phyloP scores from a whole-genome alignment of 163 green algal species.

The Chlorella variabilis region DNA sequence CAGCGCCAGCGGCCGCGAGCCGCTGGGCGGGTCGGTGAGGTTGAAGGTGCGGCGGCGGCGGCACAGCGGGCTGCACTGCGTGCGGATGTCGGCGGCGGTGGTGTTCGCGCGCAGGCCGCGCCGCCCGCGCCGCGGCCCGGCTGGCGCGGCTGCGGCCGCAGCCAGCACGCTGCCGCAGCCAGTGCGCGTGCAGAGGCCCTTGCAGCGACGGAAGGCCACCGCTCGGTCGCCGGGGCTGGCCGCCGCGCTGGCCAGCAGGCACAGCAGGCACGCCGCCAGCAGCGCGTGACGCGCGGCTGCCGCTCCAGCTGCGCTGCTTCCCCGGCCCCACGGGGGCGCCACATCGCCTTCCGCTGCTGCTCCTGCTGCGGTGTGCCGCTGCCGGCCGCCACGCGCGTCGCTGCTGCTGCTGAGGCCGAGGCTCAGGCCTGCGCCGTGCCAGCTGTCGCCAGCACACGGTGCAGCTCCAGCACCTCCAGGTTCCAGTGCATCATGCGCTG shows the following conservation, averaged over 20 bases:
- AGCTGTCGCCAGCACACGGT: slow-evolving; percentile 14
- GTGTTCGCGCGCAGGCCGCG: not conserved
- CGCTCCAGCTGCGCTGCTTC: not conserved
- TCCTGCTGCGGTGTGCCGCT: not conserved
- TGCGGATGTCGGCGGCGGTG: not conserved
- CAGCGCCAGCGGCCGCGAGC: slow-evolving; percentile 46
- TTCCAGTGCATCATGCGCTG: slow-evolving; percentile 38
- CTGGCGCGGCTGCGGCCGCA: not conserved
- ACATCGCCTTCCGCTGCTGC: not conserved
- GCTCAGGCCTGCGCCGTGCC: not conserved
- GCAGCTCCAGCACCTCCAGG: slow-evolving; percentile 30
- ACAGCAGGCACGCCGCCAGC: slow-evolving; percentile 2
- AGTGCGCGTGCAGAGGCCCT: slow-evolving; percentile 34
- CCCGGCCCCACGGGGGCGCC: no score
- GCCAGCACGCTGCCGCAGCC: slow-evolving; percentile 39
- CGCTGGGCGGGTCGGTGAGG: not conserved
- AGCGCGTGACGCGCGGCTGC: not conserved
- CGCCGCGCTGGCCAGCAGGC: not conserved
- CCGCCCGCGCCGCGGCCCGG: no score
- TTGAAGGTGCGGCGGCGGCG: no score
- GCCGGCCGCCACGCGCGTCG: not conserved
- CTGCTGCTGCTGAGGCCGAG: not conserved
- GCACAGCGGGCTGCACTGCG: slow-evolving; percentile 37
- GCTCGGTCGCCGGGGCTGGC: slow-evolving; percentile 51
- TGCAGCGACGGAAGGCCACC: slow-evolving; percentile 40